These are phyloP conservation scores for Curvularia eragrostidis DNA, from an alignment of 2,329 filamentous ascomycete species.

Conservation along the genomic window DNA sequence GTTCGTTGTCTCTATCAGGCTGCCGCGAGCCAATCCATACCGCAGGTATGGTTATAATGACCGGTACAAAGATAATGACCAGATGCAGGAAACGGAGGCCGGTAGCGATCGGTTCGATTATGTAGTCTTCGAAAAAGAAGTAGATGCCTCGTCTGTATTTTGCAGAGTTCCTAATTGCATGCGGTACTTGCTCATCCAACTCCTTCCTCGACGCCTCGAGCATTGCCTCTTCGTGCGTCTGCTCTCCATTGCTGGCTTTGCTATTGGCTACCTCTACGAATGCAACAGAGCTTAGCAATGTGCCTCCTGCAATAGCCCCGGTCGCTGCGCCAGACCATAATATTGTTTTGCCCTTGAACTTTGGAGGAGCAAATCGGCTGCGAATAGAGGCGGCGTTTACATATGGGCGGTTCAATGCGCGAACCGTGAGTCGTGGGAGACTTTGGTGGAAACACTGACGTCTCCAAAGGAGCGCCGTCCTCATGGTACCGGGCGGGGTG, in stretches of 20 bases:
- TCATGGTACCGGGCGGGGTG: constrained; percentile 53
- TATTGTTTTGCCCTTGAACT: constrained; percentile 41
- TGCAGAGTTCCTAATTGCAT: constrained; percentile 66
- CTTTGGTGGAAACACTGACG: constrained; percentile 58
- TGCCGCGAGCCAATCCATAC: constrained; percentile 78
- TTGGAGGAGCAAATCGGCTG: constrained; percentile 45
- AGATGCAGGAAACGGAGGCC: constrained; percentile 88
- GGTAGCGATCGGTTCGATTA: constrained; percentile 86
- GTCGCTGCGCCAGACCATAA: constrained; percentile 43
- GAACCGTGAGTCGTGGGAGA: constrained; percentile 28
- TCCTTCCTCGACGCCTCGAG: constrained; percentile 80
- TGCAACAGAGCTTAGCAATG: constrained; percentile 60
- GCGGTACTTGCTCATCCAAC: constrained; percentile 71
- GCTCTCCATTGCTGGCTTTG: constrained; percentile 53
- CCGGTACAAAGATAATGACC: constrained; percentile 86
- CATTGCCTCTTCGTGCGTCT: constrained; percentile 87
- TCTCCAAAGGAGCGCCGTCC: constrained; percentile 56
- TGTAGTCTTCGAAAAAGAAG: constrained; percentile 72
- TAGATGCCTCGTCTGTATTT: constrained; percentile 66
- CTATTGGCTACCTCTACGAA: constrained; percentile 66
- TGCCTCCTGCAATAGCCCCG: constrained; percentile 34
- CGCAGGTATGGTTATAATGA: constrained; percentile 77
- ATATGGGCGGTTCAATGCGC: constrained; percentile 34
- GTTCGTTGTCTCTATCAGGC: constrained; percentile 72
- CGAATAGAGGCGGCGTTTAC: constrained; percentile 37